Evolutionary conservation across 495 filamentous ascomycete species (phyloP), one percentile per base, ranked within the genome.

Genomic region (Podospora sp.): DNA sequence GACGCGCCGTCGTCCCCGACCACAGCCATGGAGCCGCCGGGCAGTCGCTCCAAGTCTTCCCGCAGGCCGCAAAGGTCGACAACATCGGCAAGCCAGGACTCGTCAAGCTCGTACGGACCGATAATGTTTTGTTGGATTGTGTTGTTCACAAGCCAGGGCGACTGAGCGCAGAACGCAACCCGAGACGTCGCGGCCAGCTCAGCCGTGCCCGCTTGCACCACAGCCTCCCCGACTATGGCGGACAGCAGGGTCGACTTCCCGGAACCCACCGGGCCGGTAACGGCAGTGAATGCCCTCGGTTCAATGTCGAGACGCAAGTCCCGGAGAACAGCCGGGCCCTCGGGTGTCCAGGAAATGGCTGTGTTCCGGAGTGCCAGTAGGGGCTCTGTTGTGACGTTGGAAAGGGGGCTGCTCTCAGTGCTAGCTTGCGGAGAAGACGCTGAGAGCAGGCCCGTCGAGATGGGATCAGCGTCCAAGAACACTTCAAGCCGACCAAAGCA

Each of bases 1-100:
- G 80, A 79, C 50, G 88, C 80, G 0, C 88, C 89, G 61, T 86
- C 85, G 75, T 83, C 87, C 12, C 88, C 89, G 1, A 86, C 90
- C 35, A 79, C 71, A 69, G 0, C 83, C 84, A 22, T 78, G 75
- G 8, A 84, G 79, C 22, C 89, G 62, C 3, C 73, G 21, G 20
- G n/a, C n/a, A n/a, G n/a, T n/a, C n/a, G n/a, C n/a, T n/a, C 51
- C 70, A 36, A 89, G 72, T 71, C 89, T 87, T 52, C 80, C 73
- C 11, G 79, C 79, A 14, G 91, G 78, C 21, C 80, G 83, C 72
- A 87, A 90, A 20, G 82, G 85, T 81, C 71, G 8, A 90, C 67
- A 0, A 90, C 84, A 29, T 80, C 77, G n/a, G 73, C 72, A 70
- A 91, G 91, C 85, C 88, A 88, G 22, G 75, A 71, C 20, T 79